These are phyloP conservation scores for Leishmania major DNA, from an alignment of 208 protist species.

Conservation along the genomic window DNA sequence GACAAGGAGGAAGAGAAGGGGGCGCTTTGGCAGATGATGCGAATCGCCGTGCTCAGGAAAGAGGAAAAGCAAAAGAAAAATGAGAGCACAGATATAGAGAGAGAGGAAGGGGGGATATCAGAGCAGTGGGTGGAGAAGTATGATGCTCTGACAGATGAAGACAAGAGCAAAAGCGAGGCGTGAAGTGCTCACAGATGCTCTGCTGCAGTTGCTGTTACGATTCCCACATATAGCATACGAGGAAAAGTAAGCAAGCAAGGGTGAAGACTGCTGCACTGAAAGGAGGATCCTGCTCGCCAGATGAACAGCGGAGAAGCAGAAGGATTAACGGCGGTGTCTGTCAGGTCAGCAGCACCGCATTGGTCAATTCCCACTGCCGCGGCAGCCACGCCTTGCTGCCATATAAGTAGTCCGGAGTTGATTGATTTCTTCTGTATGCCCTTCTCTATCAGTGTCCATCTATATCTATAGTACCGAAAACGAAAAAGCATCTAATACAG, in stretches of 20 bases:
- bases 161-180: background rate
- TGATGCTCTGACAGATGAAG: background rate
- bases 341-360: background rate
- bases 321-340: background rate
- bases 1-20: background rate
- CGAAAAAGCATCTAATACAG: background rate
- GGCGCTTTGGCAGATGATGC: background rate
- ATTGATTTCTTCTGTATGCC: background rate
- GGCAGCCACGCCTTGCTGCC: background rate
- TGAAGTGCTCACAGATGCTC: background rate
- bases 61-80: background rate
- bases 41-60: background rate
- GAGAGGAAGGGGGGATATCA: background rate
- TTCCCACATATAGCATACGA: background rate
- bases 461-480: constrained; percentile 2
- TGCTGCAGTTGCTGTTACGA: background rate
- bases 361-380: background rate
- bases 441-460: background rate
- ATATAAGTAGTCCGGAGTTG: background rate
- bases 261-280: background rate
- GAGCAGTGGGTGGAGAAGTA: background rate
- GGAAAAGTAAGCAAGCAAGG: background rate
- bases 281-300: background rate
- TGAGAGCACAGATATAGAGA: background rate
- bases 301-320: background rate